These are phyloP conservation scores for Saccharum hybrid DNA, from an alignment of 202 grass and related monocot genomes.

Conservation along the genomic window DNA sequence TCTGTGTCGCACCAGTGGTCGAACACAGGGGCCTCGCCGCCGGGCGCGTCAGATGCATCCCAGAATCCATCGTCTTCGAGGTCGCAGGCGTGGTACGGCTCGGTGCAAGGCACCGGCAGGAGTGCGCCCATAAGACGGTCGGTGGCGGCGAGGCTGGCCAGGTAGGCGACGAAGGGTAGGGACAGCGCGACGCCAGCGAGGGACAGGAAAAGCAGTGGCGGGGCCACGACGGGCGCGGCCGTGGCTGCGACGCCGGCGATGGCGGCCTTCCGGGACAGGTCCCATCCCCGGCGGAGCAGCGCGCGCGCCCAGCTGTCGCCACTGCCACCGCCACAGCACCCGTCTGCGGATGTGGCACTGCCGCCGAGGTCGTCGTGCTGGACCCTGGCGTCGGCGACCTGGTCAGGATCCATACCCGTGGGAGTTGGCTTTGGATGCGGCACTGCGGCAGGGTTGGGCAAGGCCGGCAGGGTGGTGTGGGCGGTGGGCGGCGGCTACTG, in stretches of 20 bases:
- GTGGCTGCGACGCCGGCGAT: slow-evolving; percentile 47
- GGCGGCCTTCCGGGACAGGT: slow-evolving; percentile 51
- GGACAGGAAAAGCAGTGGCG: slow-evolving; percentile 54
- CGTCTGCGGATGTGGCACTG: background rate
- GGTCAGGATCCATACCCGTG: slow-evolving; percentile 35
- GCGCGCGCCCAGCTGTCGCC: slow-evolving; percentile 18
- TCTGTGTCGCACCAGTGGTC: background rate
- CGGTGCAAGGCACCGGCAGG: slow-evolving; percentile 24
- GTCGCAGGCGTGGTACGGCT: background rate
- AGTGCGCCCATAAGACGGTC: slow-evolving; percentile 64
- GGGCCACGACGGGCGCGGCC: slow-evolving; percentile 59
- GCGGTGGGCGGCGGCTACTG: background rate
- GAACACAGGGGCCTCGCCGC: background rate
- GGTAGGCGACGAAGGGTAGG: slow-evolving; percentile 66
- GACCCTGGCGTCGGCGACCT: background rate
- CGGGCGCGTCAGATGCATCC: background rate
- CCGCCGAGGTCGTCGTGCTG: background rate
- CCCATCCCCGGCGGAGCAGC: slow-evolving; percentile 55
- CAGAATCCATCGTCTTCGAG: slow-evolving; percentile 22
- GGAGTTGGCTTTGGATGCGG: background rate
- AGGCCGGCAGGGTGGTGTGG: background rate
- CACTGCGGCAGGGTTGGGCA: background rate
- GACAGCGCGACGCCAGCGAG: slow-evolving; percentile 62
- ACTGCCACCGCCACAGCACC: background rate
- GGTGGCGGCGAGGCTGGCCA: slow-evolving; percentile 56